Percentiles rank a stretch among this genome's conserved stretches.
These are phyloP conservation scores for Escovopsis sp. DNA, from an alignment of 2,329 filamentous ascomycete genomes.

Conservation along the genomic window DNA sequence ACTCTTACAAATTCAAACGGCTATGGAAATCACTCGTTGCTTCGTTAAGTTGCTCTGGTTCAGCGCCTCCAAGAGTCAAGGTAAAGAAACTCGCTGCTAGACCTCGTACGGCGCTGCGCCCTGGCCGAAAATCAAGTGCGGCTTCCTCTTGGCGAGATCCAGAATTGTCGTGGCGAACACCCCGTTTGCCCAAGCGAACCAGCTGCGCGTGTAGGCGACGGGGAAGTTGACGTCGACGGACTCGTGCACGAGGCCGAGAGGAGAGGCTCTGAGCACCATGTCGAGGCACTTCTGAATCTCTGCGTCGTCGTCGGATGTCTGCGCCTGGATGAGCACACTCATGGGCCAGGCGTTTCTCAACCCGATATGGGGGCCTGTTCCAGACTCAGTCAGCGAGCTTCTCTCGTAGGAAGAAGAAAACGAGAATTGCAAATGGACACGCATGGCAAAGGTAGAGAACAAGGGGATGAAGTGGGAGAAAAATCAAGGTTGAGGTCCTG, in stretches of 20 bases:
- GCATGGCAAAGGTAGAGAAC: too few relatives aligned
- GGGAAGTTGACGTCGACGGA: conserved; percentile 65
- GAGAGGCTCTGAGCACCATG: conserved; percentile 59
- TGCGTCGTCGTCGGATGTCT: conserved; percentile 68
- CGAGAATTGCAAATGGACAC: too few relatives aligned
- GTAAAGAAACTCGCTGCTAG: conserved; percentile 12
- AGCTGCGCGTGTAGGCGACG: conserved; percentile 64
- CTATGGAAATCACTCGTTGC: too few relatives aligned
- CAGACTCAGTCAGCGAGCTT: too few relatives aligned
- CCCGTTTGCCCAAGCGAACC: conserved; percentile 97
- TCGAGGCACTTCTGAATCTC: conserved; percentile 66
- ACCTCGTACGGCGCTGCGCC: conserved; percentile 43
- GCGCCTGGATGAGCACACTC: conserved; percentile 80
- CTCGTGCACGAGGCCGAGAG: conserved; percentile 76
- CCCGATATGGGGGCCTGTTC: conserved; percentile 51
- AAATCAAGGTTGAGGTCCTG: not conserved
- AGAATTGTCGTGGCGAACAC: conserved; percentile 89
- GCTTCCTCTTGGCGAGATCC: conserved; percentile 77
- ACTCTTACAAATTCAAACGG: too few relatives aligned
- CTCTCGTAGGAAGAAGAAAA: too few relatives aligned
- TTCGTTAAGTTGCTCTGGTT: too few relatives aligned
- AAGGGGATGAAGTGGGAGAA: not conserved
- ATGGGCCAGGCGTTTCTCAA: conserved; percentile 93
- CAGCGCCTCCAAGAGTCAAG: too few relatives aligned
- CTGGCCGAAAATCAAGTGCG: conserved; percentile 66